Evolutionary conservation across 2,329 filamentous ascomycete genomes (phyloP).

Genomic region (Pleurostoma richardsiae): DNA sequence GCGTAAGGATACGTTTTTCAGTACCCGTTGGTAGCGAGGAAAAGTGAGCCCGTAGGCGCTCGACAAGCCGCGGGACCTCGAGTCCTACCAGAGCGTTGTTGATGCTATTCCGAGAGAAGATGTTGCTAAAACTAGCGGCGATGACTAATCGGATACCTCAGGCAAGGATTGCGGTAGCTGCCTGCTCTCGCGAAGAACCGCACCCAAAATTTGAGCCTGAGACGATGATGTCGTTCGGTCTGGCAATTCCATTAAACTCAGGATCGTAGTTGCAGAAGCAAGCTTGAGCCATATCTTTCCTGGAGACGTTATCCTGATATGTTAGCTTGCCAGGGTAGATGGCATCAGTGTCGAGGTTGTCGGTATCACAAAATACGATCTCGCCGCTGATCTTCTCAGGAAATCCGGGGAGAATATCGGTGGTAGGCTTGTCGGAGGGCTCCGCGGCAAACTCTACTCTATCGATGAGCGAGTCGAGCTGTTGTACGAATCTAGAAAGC

Average conservation of each 20-base stretch:
- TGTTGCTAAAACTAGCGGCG: conserved; percentile 77
- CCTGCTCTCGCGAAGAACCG: conserved; percentile 61
- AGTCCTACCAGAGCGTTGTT: conserved; percentile 74
- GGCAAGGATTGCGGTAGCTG: conserved; percentile 69
- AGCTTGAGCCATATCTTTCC: conserved; percentile 77
- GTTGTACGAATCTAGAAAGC: conserved; percentile 63
- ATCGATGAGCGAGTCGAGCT: conserved; percentile 48
- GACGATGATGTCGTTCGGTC: conserved; percentile 74
- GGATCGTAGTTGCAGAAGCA: conserved; percentile 94
- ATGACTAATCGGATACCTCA: conserved; percentile 77
- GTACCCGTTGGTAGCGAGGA: conserved; percentile 30
- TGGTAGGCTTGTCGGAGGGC: conserved; percentile 11
- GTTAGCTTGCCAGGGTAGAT: conserved; percentile 89
- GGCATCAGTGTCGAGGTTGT: conserved; percentile 82
- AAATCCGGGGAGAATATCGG: conserved; percentile 61
- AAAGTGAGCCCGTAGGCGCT: conserved; percentile 15
- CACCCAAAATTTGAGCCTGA: conserved; percentile 90
- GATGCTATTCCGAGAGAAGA: conserved; percentile 74
- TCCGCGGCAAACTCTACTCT: neutral
- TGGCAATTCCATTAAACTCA: conserved; percentile 58
- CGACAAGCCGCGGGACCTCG: conserved; percentile 55
- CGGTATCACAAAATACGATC: conserved; percentile 77
- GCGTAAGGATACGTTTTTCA: conserved; percentile 33
- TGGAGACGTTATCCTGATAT: conserved; percentile 77
- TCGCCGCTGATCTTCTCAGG: conserved; percentile 80